Evolutionary conservation across 2,329 filamentous ascomycete species (phyloP), one percentile per base, ranked within the genome.

Genomic region (Gremmenia infestans): DNA sequence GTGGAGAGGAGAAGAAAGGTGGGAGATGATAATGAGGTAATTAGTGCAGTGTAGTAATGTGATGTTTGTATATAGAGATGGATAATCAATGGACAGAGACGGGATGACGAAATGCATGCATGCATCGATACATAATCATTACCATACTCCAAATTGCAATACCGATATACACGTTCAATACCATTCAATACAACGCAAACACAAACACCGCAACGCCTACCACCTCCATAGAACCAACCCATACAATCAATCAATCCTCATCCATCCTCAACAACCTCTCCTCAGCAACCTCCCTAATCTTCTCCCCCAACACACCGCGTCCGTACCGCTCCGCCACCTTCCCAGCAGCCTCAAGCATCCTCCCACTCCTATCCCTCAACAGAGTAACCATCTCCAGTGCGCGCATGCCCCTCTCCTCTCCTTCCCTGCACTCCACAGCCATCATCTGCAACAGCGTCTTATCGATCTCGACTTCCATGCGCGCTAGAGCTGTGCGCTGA

Each of bases 401-500:
- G 63, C 93, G 91, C 91, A 97, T 97, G 5, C 92, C 93, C 32
- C 88, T 81, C 60, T 97, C 92, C 71, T 99, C 94, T 46, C 91
- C 91, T 63, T 94, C 90, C 57, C 91, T 85, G 71, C 94, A 99
- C 76, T 97, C 94, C 6, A 87, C 77, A 2, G 90, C 92, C 68
- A 99, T 78, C 70, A 97, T 81, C 75, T 97, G 91, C 61, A 99
- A 76, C 50, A 99, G 77, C 45, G 87, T 85, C 76, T 96, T 96
- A 76, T 99, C 92, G 39, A 96, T 83, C 46, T 95, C 90, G 46
- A 95, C 76, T 71, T 96, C 89, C 54, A 91, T 80, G 40, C 83
- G 79, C 14, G 83, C 80, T 14, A 96, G 79, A 47, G 84, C 81
- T 1, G 78, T 73, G 52, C 87, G 86, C 69, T 93, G 87, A 6